These are phyloP conservation scores for Elsinoe batatas DNA, from an alignment of 2,329 filamentous ascomycete species.

Conservation along the genomic window DNA sequence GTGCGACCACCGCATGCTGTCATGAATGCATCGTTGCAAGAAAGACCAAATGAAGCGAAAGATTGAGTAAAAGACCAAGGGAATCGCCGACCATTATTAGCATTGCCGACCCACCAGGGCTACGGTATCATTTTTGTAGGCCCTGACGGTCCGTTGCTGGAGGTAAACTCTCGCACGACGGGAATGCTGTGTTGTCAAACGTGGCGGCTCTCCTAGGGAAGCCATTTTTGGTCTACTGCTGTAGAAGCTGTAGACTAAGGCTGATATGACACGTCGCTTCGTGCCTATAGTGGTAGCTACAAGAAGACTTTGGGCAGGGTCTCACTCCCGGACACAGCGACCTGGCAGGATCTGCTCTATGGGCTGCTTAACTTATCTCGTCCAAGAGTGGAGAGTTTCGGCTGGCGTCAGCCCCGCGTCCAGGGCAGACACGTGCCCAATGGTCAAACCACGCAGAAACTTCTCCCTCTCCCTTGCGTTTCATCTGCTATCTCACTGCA, in stretches of 20 bases:
- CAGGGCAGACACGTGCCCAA: too few species aligned
- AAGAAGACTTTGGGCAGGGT: not conserved
- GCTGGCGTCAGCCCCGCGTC: too few species aligned
- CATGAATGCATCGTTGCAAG: not conserved
- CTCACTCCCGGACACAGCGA: not conserved
- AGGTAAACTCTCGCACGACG: not conserved
- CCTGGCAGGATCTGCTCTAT: too few species aligned
- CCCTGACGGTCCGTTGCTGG: too few species aligned
- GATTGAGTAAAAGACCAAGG: not conserved
- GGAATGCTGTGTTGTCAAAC: not conserved
- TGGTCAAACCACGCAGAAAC: too few species aligned
- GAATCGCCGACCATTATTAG: not conserved
- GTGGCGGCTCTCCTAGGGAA: not conserved
- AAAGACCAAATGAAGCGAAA: not conserved
- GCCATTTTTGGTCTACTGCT: not conserved
- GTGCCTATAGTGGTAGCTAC: not conserved
- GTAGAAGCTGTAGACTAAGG: not conserved
- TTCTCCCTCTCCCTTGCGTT: too few species aligned
- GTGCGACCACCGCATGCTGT: not conserved
- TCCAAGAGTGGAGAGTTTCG: too few species aligned
- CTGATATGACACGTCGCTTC: not conserved
- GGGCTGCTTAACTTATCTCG: too few species aligned
- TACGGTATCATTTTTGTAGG: not conserved
- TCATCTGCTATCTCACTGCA: too few species aligned
- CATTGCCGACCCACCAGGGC: not conserved